phyloP scores from a whole-genome alignment of 2,329 filamentous ascomycete genomes.

The Lachnellula cervina region DNA sequence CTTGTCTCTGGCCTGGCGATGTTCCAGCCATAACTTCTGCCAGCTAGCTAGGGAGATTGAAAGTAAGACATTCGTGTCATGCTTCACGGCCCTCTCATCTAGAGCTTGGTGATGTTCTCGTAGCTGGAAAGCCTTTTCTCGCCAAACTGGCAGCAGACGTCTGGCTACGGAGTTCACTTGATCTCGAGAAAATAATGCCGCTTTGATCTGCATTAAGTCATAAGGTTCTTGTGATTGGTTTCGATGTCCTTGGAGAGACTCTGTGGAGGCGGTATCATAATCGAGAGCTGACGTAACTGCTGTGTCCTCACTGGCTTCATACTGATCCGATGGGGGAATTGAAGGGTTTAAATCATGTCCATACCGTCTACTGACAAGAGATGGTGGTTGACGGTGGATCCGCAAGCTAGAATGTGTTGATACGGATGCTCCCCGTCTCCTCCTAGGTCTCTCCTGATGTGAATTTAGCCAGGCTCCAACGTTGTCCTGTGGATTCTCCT shows the following conservation, averaged over 20 bases:
- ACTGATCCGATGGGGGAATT: constrained; percentile 17
- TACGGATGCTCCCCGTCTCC: constrained; percentile 21
- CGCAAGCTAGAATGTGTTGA: constrained; percentile 26
- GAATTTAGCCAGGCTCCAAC: constrained; percentile 27
- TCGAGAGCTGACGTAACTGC: constrained; percentile 20
- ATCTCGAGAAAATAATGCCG: constrained; percentile 22
- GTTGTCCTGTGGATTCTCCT: constrained; percentile 8
- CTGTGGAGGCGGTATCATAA: constrained; percentile 8
- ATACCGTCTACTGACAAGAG: constrained; percentile 1
- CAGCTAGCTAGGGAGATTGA: constrained; percentile 48
- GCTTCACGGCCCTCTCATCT: constrained; percentile 40
- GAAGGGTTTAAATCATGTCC: constrained; percentile 4
- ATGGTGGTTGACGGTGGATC: constrained; percentile 20
- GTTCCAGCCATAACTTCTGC: constrained; percentile 34
- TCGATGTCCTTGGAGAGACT: neutral
- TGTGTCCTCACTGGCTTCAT: constrained; percentile 22
- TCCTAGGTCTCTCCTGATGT: constrained; percentile 8
- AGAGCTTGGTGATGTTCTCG: constrained; percentile 35
- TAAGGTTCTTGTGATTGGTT: constrained; percentile 4
- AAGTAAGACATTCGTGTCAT: constrained; percentile 47
- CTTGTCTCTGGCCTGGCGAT: constrained; percentile 34
- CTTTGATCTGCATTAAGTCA: constrained; percentile 21
- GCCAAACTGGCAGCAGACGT: constrained; percentile 23
- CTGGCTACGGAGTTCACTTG: constrained; percentile 14
- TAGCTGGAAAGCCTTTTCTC: constrained; percentile 26